Evolutionary conservation across 495 filamentous ascomycete genomes (phyloP), one percentile per base, ranked within the genome.

Genomic region (Penicillium dipodomyicola): DNA sequence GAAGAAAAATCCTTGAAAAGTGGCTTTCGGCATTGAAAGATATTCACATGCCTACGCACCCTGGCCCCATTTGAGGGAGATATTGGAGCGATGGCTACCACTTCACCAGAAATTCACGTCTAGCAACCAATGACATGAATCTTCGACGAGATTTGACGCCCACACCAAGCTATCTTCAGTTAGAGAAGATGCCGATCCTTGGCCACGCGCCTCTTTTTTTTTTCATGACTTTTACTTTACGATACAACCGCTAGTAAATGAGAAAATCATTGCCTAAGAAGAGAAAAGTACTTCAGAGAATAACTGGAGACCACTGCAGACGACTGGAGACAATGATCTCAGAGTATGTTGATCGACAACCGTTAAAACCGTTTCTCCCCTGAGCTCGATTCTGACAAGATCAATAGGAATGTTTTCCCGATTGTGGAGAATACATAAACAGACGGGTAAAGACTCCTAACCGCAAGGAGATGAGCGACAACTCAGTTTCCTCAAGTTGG

Each of bases 401-500:
- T 10, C 11, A 3, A 25, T 12, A 8, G 23, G 4, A 17, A 37
- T 44, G 15, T 9, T 48, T 47, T 47, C 35, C 20, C 20, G 25
- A 30, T 22, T 42, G 43, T 54, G 52, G 52, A 39, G 33, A 35
- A 27, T 33, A 23, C 51, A 70, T 70, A 64, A 61, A 57, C 54
- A 60, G 62, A 64, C 49, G 69, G 69, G 70, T 67, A 67, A 62
- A 70, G 67, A 69, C 67, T 69, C 54, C 62, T 63, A 54, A 55
- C 65, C 61, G 19, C 52, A 65, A 50, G 30, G 65, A 58, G 58
- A 57, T 37, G 67, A 70, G 58, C 59, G 59, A 59, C 70, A 59
- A 29, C 56, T 49, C 62, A 44, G 60, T 14, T 60, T 54, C 52
- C 72, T 65, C n/a, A 56, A 66, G 52, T 23, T 53, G 69, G 72